Evolutionary conservation across 75 land plant genomes (phyloP), one percentile per base, ranked within the genome.

Genomic region (Isoetes taiwanensis): DNA sequence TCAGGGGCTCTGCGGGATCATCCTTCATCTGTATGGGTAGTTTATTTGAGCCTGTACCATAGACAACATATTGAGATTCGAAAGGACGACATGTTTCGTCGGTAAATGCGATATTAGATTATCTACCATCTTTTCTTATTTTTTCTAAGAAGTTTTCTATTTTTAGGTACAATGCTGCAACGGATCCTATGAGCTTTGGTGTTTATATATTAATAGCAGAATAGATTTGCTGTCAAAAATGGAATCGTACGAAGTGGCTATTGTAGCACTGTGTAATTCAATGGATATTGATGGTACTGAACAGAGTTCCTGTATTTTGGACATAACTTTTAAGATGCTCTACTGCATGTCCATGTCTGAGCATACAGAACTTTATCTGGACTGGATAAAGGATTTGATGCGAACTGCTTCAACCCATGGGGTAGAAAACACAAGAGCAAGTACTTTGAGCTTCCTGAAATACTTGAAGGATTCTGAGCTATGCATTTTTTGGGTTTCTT

Each of bases 131-230:
- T 28, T 55, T 55, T 3, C 30, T 10, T 10, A 12, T 28, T 48
- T 61, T 1, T 23, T 28, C 43, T 28, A 0, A 4, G 8, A 28
- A 61, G 58, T 61, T 34, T 61, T n/a, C n/a, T 29, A 27, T 68
- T 19, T 65, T 29, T 78, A 90, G 97, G 75, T 86, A 40, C 73
- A 71, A 16, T 61, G 73, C 40, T 80, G 74, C 27, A 58, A 71
- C 65, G 56, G 59, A 30, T 86, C 84, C 24, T 90, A 86, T 70
- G 94, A 80, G 61, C 75, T 90, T n/a, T 86, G 94, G 97, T 76
- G 81, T 34, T 64, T 90, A 76, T 86, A 67, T 61, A 78, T 86
- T 21, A 78, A 82, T 55, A 86, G 88, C 52, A 61, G 88, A 29
- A 43, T 41, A 20, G 58, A 61, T 14, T 62, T 80, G 11, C 32